Evolutionary conservation across 1,139 yeast species (phyloP), one percentile per base, ranked within the genome.

Genomic region (Kluyveromyces sp.): DNA sequence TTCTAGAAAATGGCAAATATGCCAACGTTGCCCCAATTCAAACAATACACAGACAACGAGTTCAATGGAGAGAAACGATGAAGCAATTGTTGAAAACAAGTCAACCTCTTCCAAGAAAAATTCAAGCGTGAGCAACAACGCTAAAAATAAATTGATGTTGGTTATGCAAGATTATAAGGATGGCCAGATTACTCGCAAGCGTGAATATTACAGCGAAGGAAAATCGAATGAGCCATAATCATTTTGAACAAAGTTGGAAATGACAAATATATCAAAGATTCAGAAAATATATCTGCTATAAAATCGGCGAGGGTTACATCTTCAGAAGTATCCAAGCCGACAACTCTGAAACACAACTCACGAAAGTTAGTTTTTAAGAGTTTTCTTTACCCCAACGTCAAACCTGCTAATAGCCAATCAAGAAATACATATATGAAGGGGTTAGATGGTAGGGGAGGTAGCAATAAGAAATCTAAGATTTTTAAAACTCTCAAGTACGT

Each of bases 341-440:
- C 21, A 15, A 15, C 21, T 15, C 21, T 15, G 6, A n/a, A 6
- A 25, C n/a, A 25, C 6, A 36, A 31, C n/a, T 8, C 36, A 15
- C 31, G 42, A n/a, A 39, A 39, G 29, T 28, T 39, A 25, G 36
- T 39, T 7, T 39, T 39, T 26, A 39, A 39, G 34, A 30, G 31
- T n/a, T n/a, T 30, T 21, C 6, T 15, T 31, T 15, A 15, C 21
- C 21, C 21, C 21, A 15, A 15, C 21, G 21, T 15, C 21, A 15
- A 15, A 15, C 21, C 21, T 15, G 21, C 21, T 15, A 15, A 15
- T 15, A 15, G 21, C 21, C 21, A 15, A 15, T 15, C 21, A 15
- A 15, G 21, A 15, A 15, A 15, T 15, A 15, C 21, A 15, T 15
- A 15, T 15, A 15, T 15, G 21, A 15, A 15, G 21, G 21, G 21